These are phyloP conservation scores for Dendrobium chrysotoxum DNA, from an alignment of 106 monocot species.

Conservation along the genomic window DNA sequence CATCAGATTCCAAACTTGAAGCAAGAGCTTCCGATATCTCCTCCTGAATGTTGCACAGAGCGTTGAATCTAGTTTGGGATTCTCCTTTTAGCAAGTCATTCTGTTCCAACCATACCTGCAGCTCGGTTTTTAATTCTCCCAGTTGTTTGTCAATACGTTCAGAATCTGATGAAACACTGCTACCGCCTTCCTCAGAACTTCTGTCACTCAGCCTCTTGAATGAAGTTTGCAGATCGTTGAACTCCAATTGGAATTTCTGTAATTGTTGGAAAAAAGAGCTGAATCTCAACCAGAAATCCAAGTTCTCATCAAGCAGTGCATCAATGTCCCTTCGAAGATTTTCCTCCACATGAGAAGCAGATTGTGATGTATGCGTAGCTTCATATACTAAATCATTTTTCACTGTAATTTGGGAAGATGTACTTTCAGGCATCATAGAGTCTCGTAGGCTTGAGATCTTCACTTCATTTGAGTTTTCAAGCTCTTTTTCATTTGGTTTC, in stretches of 20 bases:
- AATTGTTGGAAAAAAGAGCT: constrained; percentile 72
- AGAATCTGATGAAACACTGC: constrained; percentile 11
- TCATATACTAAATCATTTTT: constrained; percentile 4
- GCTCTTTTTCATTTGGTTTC: constrained; percentile 5
- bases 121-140: constrained; percentile 51
- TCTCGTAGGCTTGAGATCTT: background rate
- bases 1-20: constrained; percentile 24
- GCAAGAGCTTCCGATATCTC: constrained; percentile 52
- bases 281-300: constrained; percentile 83
- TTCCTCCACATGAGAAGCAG: constrained; percentile 33
- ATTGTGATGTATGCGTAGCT: constrained; percentile 1
- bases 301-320: constrained; percentile 62
- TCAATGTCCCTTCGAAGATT: constrained; percentile 75
- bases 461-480: background rate
- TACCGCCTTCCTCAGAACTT: constrained; percentile 8
- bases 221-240: constrained; percentile 32
- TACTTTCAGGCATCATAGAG: constrained; percentile 11
- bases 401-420: background rate
- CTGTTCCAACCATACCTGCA: constrained; percentile 76
- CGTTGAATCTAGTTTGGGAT: constrained; percentile 44
- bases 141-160: constrained; percentile 33
- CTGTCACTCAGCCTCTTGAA: constrained; percentile 26
- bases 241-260: constrained; percentile 42
- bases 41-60: constrained; percentile 42
- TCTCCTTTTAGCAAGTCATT: constrained; percentile 48